Base-by-base conservation (phyloP, 2,329 filamentous ascomycete genomes). In the Atkinsonella texensis region DNA sequence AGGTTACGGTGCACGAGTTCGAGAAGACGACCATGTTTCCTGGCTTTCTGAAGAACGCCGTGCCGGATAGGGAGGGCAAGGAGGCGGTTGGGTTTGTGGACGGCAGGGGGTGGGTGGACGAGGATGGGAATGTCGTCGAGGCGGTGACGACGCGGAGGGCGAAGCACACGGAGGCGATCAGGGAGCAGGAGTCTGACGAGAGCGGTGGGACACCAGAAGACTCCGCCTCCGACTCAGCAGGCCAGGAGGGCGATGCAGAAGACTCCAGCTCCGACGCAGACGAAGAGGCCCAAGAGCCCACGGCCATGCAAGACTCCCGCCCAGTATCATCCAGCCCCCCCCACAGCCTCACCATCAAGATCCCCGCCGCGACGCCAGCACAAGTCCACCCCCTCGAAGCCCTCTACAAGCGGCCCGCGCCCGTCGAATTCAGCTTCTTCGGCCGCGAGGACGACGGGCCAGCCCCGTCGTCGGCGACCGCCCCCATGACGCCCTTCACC, bases 81-180 rank as follows among this genome's bases (percentile, higher is more conserved):
- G 65, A 70, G 1, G 68, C 68, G 1, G 68, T 68, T 2, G 81
- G 84, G 52, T 96, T 84, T 64, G 78, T 93, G 41, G 85, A 95
- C 50, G 89, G 85, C 20, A 84, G 86, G 61, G 91, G 91, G 1
- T 97, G 93, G 91, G 77, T 95, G 0, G 85, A 95, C 59, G 79
- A 82, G 55, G 73, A 84, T 15, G 90, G 90, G 6, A 80, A 83
- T 51, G 70, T 96, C 1, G 79, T 95, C 2, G 87, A 94, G 65
- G 68, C 67, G 9, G 72, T 72, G 38, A 74, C 70, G 55, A 63
- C 60, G 33, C 74, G 67, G 54, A 55, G 7, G 28, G 7, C 11
- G 39, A 43, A 12, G 20, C n/a, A 5, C 10, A 65, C 56, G 56
- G 65, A 60, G 48, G 23, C 59, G 38, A 45, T 52, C 1, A 59